Base-by-base conservation (phyloP, 352 stramenopile genomes). In the Phytopythium sindhum region DNA sequence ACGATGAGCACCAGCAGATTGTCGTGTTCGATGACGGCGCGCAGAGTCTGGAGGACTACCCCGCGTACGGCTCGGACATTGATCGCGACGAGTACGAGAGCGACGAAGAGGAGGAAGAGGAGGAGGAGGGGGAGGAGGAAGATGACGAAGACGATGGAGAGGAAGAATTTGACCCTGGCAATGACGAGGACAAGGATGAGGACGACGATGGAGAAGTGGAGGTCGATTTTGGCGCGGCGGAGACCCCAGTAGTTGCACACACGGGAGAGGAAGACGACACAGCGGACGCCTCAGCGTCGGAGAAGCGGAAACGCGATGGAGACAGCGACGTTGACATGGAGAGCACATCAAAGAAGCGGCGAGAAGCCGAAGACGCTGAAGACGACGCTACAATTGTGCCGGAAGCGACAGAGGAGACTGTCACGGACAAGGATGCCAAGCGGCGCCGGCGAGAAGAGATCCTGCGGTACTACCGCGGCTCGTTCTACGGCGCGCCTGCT, bases 401-500 rank as follows among this genome's bases (percentile, higher is more conserved):
- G 10, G 26, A 14, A n/a, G 59, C 61, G 68, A 71, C 58, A 4
- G 69, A 74, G 15, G 61, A 66, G 5, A 57, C 70, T 23, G 67
- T 76, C 44, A 75, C 70, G 17, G 56, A 53, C 12, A 78, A 78
- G 53, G 64, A 75, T 55, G 65, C 69, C n/a, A 90, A 88, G 48
- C 74, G 82, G 23, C 73, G 80, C 35, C 83, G 86, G 24, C 74
- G 86, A 12, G 75, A 91, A 59, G 84, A 91, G 64, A 93, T 98
- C 47, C 74, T 93, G 29, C 69, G 86, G 26, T 99, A 99, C 77
- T 99, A 99, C 64, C 79, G 87, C 23, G 96, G 96, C 24, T 96
- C 90, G 11, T 98, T 92, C 67, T 79, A 89, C 53, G 86, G 87
- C 23, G 81, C 85, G 0, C 80, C 88, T 0, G 86, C 85, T 0